Percentiles rank a stretch among this genome's conserved stretches.
These are phyloP conservation scores for Tricharina praecox DNA, from an alignment of 495 filamentous ascomycete species.

Conservation along the genomic window DNA sequence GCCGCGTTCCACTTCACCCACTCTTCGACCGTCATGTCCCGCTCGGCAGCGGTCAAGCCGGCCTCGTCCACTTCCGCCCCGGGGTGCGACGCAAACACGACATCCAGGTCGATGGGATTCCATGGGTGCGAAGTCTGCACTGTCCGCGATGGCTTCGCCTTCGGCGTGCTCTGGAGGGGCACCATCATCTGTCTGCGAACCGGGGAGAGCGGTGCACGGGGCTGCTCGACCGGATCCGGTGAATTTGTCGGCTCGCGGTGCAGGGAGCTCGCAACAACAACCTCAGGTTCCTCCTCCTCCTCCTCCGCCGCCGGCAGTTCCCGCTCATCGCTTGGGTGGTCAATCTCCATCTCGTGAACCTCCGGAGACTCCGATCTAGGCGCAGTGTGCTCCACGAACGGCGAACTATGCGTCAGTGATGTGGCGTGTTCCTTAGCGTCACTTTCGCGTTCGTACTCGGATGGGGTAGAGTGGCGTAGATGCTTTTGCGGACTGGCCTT, in stretches of 20 bases:
- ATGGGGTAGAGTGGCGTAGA: no score
- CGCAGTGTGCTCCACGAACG: background rate
- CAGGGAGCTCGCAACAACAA: no score
- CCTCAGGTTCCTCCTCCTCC: no score
- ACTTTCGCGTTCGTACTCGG: background rate
- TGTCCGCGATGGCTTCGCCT: slow-evolving; percentile 5
- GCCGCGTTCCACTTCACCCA: slow-evolving; percentile 75
- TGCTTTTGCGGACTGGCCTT: background rate
- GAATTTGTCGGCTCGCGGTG: background rate
- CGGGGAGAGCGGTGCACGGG: slow-evolving; percentile 13
- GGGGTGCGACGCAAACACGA: slow-evolving; percentile 33
- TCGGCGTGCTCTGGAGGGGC: slow-evolving; percentile 11
- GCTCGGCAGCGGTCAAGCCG: slow-evolving; percentile 56
- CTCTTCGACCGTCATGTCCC: slow-evolving; percentile 78
- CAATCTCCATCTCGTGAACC: background rate
- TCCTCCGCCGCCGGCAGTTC: no score
- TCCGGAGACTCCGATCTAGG: background rate
- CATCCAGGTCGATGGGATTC: slow-evolving; percentile 56
- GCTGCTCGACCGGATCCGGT: background rate
- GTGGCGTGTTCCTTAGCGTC: background rate
- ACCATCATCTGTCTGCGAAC: slow-evolving; percentile 15
- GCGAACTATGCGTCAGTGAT: background rate
- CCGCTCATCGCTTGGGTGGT: background rate
- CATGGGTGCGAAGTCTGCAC: slow-evolving; percentile 50
- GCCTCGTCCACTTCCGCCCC: slow-evolving; percentile 40